phyloP scores from a whole-genome alignment of 2,329 filamentous ascomycete genomes.

The Colletotrichum tamarilloi region DNA sequence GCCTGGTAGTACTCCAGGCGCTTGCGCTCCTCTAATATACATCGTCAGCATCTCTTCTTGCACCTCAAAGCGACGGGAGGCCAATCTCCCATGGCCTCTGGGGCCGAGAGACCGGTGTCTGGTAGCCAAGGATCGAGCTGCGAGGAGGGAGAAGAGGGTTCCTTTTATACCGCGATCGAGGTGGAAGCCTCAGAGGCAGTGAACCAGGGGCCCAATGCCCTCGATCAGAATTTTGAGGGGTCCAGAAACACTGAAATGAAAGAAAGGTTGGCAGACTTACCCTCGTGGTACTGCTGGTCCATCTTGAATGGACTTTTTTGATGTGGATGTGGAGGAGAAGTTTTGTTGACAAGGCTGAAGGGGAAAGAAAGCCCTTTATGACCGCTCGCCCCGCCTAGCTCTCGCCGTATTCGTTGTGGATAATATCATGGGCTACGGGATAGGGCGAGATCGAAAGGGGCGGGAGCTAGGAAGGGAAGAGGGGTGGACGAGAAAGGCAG shows the following conservation, averaged over 20 bases:
- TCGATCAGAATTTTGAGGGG: neutral
- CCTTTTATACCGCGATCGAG: too few species aligned
- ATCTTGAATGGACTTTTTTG: neutral
- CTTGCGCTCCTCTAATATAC: neutral
- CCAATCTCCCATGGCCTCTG: neutral
- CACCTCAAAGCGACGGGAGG: rapidly evolving
- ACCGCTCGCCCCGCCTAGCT: too few species aligned
- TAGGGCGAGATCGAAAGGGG: too few species aligned
- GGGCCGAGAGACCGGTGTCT: too few species aligned
- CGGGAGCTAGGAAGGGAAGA: too few species aligned
- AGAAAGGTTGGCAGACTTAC: neutral
- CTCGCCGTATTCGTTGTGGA: too few species aligned
- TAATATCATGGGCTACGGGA: too few species aligned
- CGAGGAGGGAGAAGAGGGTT: neutral
- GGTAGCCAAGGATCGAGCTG: too few species aligned
- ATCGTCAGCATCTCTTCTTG: neutral
- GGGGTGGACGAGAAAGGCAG: too few species aligned
- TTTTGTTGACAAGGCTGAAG: neutral
- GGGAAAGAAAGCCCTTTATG: neutral
- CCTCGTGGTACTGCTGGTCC: neutral
- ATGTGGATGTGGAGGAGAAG: neutral
- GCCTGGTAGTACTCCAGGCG: too few species aligned
- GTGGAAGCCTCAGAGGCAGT: neutral
- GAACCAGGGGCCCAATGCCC: neutral
- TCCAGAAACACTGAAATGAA: neutral